Percentiles rank a stretch among this genome's conserved stretches.
These are phyloP conservation scores for Rhamnella rubrinervis DNA, from an alignment of 331 rosid species.

Conservation along the genomic window DNA sequence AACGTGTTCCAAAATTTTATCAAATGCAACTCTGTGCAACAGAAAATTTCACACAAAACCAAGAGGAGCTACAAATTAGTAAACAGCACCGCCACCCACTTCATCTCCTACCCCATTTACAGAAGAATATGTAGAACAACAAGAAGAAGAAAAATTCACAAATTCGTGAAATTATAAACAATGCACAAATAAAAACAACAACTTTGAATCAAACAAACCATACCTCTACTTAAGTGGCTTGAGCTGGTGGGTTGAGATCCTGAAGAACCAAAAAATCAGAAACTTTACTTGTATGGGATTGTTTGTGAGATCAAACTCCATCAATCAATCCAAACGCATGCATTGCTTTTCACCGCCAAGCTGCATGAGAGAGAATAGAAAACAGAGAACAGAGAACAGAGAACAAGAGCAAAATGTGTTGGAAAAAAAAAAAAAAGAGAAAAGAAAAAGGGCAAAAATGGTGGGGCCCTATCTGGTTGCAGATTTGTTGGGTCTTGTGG, in stretches of 20 bases:
- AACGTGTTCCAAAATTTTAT: conserved; percentile 12
- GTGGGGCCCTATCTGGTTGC: conserved; percentile 54
- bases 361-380: conserved; percentile 43
- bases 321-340: conserved; percentile 34
- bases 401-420: conserved; percentile 6
- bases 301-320: conserved; percentile 20
- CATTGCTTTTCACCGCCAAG: conserved; percentile 42
- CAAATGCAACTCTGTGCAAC: conserved; percentile 9
- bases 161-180: conserved; percentile 10
- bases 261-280: conserved; percentile 33
- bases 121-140: too few relatives aligned
- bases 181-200: conserved; percentile 13
- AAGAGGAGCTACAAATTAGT: conserved; percentile 24
- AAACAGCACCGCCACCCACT: conserved; percentile 21
- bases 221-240: conserved; percentile 52
- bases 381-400: conserved; percentile 26
- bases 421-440: neutral
- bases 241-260: conserved; percentile 49
- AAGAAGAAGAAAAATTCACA: neutral
- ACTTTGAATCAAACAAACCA: conserved; percentile 26
- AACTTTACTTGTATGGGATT: conserved; percentile 31
- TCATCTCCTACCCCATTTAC: conserved; percentile 26
- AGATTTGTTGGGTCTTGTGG: conserved; percentile 49
- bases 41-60: conserved; percentile 24
- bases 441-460: conserved; percentile 19